phyloP scores from a whole-genome alignment of 2,329 filamentous ascomycete genomes.

The Beauveria bassiana region DNA sequence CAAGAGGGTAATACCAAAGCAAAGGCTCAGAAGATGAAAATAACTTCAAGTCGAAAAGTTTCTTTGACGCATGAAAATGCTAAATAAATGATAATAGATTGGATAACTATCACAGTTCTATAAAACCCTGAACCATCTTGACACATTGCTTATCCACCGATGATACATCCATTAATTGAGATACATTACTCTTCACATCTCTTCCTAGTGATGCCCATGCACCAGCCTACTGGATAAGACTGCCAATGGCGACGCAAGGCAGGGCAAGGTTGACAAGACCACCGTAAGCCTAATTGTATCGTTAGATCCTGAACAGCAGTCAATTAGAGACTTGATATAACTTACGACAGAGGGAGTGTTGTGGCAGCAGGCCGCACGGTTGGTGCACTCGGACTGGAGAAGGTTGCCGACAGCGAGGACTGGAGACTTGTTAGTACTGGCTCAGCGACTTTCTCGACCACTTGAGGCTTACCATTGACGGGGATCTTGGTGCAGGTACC shows the following conservation, averaged over 20 bases:
- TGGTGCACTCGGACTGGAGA: not conserved
- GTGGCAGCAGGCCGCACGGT: not conserved
- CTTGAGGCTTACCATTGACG: not conserved
- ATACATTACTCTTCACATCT: not conserved
- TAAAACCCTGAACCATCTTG: not conserved
- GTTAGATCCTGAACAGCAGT: not conserved
- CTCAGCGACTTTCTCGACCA: not conserved
- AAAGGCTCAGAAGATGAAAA: no score
- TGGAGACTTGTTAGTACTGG: not conserved
- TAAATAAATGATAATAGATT: not conserved
- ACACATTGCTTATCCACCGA: not conserved
- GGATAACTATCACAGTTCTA: not conserved
- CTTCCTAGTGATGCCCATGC: not conserved
- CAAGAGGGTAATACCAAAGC: no score
- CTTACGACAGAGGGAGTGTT: not conserved
- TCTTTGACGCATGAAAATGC: no score
- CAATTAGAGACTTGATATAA: no score
- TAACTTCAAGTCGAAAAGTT: no score
- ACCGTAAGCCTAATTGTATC: not conserved
- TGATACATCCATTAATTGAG: not conserved
- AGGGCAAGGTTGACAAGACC: not conserved
- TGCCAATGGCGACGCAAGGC: not conserved
- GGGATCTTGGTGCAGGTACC: not conserved
- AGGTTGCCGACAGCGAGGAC: not conserved
- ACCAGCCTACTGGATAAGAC: not conserved